Evolutionary conservation across 2,329 filamentous ascomycete genomes (phyloP), one percentile per base, ranked within the genome.

Genomic region (Incumbomyces lentus): DNA sequence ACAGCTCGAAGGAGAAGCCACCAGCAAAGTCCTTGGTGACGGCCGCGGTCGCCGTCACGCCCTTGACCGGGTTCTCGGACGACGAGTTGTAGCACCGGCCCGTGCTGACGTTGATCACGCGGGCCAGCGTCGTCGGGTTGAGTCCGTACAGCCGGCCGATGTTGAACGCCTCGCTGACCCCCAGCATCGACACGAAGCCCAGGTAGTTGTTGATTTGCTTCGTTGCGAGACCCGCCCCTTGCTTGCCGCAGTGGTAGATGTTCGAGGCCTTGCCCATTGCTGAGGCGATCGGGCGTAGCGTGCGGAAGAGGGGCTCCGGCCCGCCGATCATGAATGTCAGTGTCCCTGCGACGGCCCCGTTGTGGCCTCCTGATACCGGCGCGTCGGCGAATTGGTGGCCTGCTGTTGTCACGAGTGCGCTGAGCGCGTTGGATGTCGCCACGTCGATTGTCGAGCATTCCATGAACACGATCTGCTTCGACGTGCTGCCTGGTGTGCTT

Each of bases 391-490:
- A 75, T 2, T 59, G 63, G 7, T 71, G 65, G 13, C 35, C 46
- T 14, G 50, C 43, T 2, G 45, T 46, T 5, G 22, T n/a, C 18
- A 44, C 41, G 31, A 57, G 49, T 36, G 68, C 68, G 14, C 62
- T 54, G 18, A 76, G 67, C 11, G 61, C 60, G 18, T 74, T 62
- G 31, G 67, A 73, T 2, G 71, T 75, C 4, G 66, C 68, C 0
- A 70, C 73, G 53, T 76, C 74, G 57, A 77, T 77, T 7, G 74
- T 76, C 1, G 71, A 74, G 58, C 71, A 75, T 58, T 77, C 74
- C 51, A 58, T 58, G 51, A 76, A 67, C 35, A 76, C 60, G 16
- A 75, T 62, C 49, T 74, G 73, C 35, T 62, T 61, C n/a, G n/a
- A n/a, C n/a, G n/a, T n/a, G 22, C 8, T 26, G 5, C 22, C 22